A percentile compares a stretch with the other conserved stretches of the same genome.
These are phyloP conservation scores for Spinacia oleracea DNA, from an alignment of 179 eudicot species.

Conservation along the genomic window DNA sequence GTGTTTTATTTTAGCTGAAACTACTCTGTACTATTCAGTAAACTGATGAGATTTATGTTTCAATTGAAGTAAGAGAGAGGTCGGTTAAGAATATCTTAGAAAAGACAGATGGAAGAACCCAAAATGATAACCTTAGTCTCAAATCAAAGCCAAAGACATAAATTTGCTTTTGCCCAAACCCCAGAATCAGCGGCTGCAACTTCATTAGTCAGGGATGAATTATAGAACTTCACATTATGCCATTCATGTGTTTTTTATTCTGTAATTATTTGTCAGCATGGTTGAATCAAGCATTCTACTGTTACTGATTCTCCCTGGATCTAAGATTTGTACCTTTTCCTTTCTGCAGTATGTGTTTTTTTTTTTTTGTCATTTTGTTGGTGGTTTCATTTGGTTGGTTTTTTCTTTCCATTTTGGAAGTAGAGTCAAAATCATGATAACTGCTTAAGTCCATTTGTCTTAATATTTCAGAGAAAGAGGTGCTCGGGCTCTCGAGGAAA, in stretches of 20 bases:
- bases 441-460: conserved; percentile 1
- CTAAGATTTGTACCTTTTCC: background rate
- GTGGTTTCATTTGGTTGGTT: background rate
- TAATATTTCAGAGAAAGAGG: conserved; percentile 80
- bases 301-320: background rate
- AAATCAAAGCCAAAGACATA: too few relatives aligned
- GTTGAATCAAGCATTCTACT: background rate
- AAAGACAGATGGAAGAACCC: background rate
- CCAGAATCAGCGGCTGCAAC: background rate
- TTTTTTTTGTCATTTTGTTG: background rate
- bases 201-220: background rate
- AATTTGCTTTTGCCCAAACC: background rate
- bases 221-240: background rate
- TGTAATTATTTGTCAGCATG: background rate
- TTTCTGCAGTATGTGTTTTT: background rate
- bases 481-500: conserved; percentile 93
- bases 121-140: background rate
- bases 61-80: too few relatives aligned
- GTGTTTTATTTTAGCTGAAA: too few relatives aligned
- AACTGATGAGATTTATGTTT: too few relatives aligned
- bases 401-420: background rate
- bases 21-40: too few relatives aligned
- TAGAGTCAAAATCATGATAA: background rate
- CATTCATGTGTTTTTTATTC: background rate
- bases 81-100: too few relatives aligned